Base-by-base conservation (phyloP, 2,329 filamentous ascomycete species). In the Aspergillus ochraceoroseus region DNA sequence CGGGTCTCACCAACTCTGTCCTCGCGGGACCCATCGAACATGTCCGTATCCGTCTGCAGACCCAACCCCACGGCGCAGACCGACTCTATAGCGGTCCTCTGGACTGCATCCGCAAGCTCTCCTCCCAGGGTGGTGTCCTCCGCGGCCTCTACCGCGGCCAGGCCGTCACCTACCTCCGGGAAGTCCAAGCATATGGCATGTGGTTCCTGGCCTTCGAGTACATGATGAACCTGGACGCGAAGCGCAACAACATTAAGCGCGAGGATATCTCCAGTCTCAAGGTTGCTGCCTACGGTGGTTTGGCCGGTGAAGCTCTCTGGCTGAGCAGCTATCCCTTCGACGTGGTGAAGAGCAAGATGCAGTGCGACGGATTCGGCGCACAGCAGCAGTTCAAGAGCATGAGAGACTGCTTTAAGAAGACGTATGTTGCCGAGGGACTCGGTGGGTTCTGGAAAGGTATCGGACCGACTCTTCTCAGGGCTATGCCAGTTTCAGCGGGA, bases 291-390 rank as follows among this genome's bases (percentile, higher is more conserved):
- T 98, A 96, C 64, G 92, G 92, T 50, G 92, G 92, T 30, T 67
- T 98, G 27, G 92, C 92, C 0, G 92, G 92, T 54, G 92, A 98
- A 74, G 87, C 82, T 37, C 76, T 98, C 42, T 98, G 92, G 92
- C 72, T 98, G 40, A 76, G 77, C 23, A 94, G 87, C 61, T 98
- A 98, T 69, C 92, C 92, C 14, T 84, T 98, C 51, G 92, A 98
- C 68, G 90, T 98, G 18, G 70, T 98, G 68, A 98, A 98, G 84
- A 95, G 87, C 70, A 96, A 95, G 79, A 95, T 96, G 90, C 92
- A 98, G 77, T 95, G 84, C 43, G 92, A 98, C 68, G 89, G 86
- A 0, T 92, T 95, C 61, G 87, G 86, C 2, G 65, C 61, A 3
- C 70, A 76, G 48, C 80, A 82, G 71, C 76, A 75, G 61, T 98